Percentiles rank a stretch among this genome's conserved stretches.
phyloP scores from a whole-genome alignment of 306 rosid species.

The Lathyrus aphaca region DNA sequence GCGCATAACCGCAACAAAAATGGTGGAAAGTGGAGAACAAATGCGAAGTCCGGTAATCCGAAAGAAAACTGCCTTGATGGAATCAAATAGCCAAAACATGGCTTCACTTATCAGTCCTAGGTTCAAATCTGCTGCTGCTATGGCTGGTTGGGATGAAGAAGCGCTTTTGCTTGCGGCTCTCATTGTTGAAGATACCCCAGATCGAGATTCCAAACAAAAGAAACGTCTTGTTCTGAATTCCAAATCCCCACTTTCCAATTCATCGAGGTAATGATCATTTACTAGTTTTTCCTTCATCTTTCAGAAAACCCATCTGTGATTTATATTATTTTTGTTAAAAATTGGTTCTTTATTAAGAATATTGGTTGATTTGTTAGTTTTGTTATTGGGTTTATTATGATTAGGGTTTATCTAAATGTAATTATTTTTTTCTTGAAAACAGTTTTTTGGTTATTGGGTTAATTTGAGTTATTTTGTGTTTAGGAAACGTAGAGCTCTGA shows the following conservation, averaged over 20 bases:
- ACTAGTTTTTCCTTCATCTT: background rate
- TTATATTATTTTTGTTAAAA: background rate
- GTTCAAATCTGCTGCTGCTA: constrained; percentile 86
- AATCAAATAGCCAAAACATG: constrained; percentile 38
- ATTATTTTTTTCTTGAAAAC: background rate
- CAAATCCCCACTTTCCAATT: constrained; percentile 69
- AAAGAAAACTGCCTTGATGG: constrained; percentile 16
- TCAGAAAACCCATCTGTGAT: background rate
- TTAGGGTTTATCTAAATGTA: background rate
- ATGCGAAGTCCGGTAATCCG: constrained; percentile 43
- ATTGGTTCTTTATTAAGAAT: background rate
- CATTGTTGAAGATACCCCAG: constrained; percentile 86
- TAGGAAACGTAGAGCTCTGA: constrained; percentile 75
- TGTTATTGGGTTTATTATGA: background rate
- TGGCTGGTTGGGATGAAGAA: constrained; percentile 99
- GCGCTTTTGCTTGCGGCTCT: constrained; percentile 69
- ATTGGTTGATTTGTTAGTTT: background rate
- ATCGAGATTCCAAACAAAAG: constrained; percentile 55
- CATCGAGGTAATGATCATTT: constrained; percentile 53
- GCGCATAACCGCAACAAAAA: constrained; percentile 11
- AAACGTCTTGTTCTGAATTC: constrained; percentile 50
- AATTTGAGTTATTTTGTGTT: constrained; percentile 5
- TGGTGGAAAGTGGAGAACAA: constrained; percentile 56
- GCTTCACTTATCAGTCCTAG: constrained; percentile 63
- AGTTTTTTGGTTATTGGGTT: background rate